Conservation (phyloP, 176 grass and related monocot species). For the Hsuehochloa calcarea region DNA sequence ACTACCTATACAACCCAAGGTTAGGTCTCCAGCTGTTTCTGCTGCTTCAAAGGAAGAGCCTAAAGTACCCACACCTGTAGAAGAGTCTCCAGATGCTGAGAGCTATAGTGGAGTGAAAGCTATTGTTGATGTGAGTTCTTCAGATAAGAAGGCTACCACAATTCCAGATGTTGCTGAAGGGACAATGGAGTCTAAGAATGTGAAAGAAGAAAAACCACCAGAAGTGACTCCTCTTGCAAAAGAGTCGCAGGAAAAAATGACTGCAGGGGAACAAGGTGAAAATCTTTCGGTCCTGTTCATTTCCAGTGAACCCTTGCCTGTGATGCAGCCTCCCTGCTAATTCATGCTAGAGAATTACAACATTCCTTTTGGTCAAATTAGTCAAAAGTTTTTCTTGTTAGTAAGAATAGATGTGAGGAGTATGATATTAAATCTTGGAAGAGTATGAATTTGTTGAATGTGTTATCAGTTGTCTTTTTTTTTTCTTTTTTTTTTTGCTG, state of each 20-base stretch:
- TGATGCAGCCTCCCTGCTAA: background rate
- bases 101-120: conserved; percentile 49
- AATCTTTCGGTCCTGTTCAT: conserved; percentile 34
- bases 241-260: conserved; percentile 59
- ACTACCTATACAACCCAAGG: conserved; percentile 60
- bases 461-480: background rate
- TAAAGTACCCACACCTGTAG: conserved; percentile 48
- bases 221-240: conserved; percentile 51
- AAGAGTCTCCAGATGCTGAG: conserved; percentile 61
- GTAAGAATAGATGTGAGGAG: background rate
- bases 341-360: conserved; percentile 1
- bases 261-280: conserved; percentile 69
- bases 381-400: conserved; percentile 19
- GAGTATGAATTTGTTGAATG: background rate
- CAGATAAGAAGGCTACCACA: conserved; percentile 46
- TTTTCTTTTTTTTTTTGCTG: background rate
- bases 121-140: conserved; percentile 46
- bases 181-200: conserved; percentile 47
- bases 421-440: background rate
- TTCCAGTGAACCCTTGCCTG: conserved; percentile 28
- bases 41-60: conserved; percentile 80
- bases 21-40: conserved; percentile 72
- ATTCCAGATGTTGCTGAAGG: conserved; percentile 55
- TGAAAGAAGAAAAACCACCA: conserved; percentile 52
- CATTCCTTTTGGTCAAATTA: conserved; percentile 24